Evolutionary conservation across 2,329 filamentous ascomycete species (phyloP).

Genomic region (Chaetomiaceae sp.): DNA sequence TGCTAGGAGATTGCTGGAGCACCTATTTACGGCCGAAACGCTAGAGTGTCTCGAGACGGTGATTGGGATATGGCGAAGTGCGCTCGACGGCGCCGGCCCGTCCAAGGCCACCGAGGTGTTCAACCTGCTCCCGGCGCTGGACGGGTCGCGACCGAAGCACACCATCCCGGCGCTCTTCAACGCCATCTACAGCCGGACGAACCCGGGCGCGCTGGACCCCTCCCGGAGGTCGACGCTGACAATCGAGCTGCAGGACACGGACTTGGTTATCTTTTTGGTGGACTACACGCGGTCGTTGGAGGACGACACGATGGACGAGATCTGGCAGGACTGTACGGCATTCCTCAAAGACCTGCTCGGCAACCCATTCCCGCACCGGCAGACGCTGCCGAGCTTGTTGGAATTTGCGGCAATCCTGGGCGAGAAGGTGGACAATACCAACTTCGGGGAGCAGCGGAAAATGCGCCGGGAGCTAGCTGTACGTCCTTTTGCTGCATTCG

Average conservation of each 20-base stretch:
- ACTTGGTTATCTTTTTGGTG: constrained; percentile 82
- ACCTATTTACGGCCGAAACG: constrained; percentile 86
- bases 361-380: constrained; percentile 91
- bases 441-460: constrained; percentile 87
- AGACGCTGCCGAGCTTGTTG: constrained; percentile 77
- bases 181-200: constrained; percentile 90
- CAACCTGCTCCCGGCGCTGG: constrained; percentile 81
- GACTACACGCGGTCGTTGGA: constrained; percentile 86
- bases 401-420: constrained; percentile 87
- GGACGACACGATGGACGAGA: constrained; percentile 96
- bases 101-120: constrained; percentile 62
- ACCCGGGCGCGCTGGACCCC: constrained; percentile 71
- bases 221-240: constrained; percentile 82
- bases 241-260: constrained; percentile 72
- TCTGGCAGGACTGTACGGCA: constrained; percentile 89
- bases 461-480: constrained; percentile 88
- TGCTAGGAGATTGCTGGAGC: constrained; percentile 79
- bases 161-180: constrained; percentile 93
- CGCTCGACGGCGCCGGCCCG: constrained; percentile 38
- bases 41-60: constrained; percentile 90
- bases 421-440: constrained; percentile 95
- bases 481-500: constrained; percentile 33
- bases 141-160: constrained; percentile 84
- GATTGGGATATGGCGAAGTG: constrained; percentile 71
- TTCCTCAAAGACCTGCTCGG: constrained; percentile 85